phyloP scores from a whole-genome alignment of 805 yeast species.

The Metschnikowia sp. region DNA sequence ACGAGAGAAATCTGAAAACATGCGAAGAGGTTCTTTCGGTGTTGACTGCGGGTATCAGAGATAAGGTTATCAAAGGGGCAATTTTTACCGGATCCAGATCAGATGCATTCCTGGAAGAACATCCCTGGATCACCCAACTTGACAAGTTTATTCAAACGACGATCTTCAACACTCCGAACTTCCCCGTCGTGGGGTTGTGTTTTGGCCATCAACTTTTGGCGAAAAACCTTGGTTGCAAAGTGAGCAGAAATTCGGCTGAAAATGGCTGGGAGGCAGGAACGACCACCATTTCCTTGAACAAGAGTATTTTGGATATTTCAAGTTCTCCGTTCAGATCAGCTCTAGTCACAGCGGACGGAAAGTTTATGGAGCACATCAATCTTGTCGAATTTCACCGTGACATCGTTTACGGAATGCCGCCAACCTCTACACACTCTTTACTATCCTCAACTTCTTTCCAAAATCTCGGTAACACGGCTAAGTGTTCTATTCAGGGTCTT shows the following conservation, averaged over 20 bases:
- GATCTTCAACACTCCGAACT: constrained; percentile 18
- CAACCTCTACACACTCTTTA: constrained; percentile 25
- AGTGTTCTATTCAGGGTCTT: constrained; percentile 67
- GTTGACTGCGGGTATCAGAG: constrained; percentile 24
- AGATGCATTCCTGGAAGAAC: constrained; percentile 41
- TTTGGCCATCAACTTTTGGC: constrained; percentile 85
- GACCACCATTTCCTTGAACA: constrained; percentile 46
- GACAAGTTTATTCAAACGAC: constrained; percentile 29
- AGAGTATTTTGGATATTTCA: constrained; percentile 28
- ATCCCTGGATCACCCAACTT: constrained; percentile 41
- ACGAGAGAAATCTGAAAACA: not conserved
- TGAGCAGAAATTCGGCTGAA: constrained; percentile 46
- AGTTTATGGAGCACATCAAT: constrained; percentile 44
- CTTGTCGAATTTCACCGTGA: constrained; percentile 39
- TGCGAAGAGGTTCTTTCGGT: constrained; percentile 14
- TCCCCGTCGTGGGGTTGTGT: constrained; percentile 71
- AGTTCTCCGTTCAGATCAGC: constrained; percentile 23
- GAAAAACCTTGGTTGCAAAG: constrained; percentile 59
- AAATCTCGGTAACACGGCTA: constrained; percentile 50
- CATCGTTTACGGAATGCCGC: constrained; percentile 36
- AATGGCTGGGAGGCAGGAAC: constrained; percentile 75
- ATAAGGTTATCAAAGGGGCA: constrained; percentile 35
- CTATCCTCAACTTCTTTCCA: constrained; percentile 25
- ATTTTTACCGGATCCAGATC: constrained; percentile 51
- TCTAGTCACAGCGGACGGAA: constrained; percentile 48